These are phyloP conservation scores for Botrytis cinerea DNA, from an alignment of 2,329 filamentous ascomycete species.

Conservation along the genomic window DNA sequence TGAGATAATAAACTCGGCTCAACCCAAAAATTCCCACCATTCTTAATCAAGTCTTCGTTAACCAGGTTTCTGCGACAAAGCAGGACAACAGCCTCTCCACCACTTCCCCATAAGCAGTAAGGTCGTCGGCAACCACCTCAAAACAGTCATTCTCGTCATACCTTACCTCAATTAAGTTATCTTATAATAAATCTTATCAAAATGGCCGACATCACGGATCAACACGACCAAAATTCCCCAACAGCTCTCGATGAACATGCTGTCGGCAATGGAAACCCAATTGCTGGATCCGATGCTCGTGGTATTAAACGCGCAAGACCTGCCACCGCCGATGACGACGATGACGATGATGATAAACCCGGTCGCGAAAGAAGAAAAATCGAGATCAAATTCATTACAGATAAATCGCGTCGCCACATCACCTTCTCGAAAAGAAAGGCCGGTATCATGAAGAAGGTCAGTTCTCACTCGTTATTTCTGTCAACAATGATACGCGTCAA, in stretches of 20 bases:
- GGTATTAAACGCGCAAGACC: slow-evolving; percentile 88
- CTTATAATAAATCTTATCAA: slow-evolving; percentile 31
- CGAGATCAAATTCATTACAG: slow-evolving; percentile 99
- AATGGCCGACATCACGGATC: slow-evolving; percentile 81
- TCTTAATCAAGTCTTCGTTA: slow-evolving; percentile 42
- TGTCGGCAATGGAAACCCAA: slow-evolving; percentile 70
- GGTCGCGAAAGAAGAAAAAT: slow-evolving; percentile 99
- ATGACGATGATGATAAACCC: slow-evolving; percentile 96
- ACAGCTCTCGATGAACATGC: slow-evolving; percentile 74
- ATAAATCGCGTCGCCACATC: slow-evolving; percentile 99
- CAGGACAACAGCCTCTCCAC: slow-evolving; percentile 39
- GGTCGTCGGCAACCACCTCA: slow-evolving; percentile 42
- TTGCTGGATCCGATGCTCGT: slow-evolving; percentile 61
- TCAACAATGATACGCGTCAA: slow-evolving; percentile 29
- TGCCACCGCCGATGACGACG: slow-evolving; percentile 85
- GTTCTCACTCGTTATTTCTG: slow-evolving; percentile 42
- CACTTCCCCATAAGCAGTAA: slow-evolving; percentile 42
- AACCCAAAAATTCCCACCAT: slow-evolving; percentile 38
- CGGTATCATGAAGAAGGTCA: slow-evolving; percentile 99
- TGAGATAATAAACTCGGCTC: slow-evolving; percentile 32
- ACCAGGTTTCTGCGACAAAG: slow-evolving; percentile 42
- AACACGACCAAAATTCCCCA: slow-evolving; percentile 74
- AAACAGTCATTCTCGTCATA: slow-evolving; percentile 44
- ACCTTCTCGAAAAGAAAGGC: slow-evolving; percentile 99
- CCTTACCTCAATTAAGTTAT: slow-evolving; percentile 31